Evolutionary conservation across 2,329 filamentous ascomycete genomes (phyloP).

Genomic region (Diaporthe capsici): DNA sequence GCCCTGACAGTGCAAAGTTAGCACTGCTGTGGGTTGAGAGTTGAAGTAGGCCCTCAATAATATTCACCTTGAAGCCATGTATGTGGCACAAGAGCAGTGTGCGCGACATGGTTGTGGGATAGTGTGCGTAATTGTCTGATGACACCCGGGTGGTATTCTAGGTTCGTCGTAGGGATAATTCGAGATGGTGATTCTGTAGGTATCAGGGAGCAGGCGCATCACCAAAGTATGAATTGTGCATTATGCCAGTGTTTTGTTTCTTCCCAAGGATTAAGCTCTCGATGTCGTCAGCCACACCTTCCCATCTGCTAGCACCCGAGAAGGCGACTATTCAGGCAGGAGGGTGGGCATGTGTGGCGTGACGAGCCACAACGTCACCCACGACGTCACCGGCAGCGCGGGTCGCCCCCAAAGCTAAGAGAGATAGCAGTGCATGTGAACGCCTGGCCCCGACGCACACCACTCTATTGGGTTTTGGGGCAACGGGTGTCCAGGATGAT

Average conservation of each 20-base stretch:
- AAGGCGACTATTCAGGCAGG: not conserved
- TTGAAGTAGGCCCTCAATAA: not conserved
- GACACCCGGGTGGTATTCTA: not conserved
- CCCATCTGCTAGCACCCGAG: not conserved
- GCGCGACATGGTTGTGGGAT: constrained; percentile 54
- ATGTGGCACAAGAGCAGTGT: constrained; percentile 81
- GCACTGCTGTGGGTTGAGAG: not conserved
- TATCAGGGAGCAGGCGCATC: not conserved
- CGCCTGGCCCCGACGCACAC: not conserved
- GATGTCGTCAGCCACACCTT: constrained; percentile 40
- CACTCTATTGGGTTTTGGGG: constrained; percentile 1
- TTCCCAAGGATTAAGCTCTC: not conserved
- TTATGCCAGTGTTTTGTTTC: not conserved
- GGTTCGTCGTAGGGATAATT: not conserved
- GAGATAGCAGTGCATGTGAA: constrained; percentile 13
- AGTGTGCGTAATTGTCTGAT: not conserved
- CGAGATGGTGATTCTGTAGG: not conserved
- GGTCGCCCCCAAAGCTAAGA: not conserved
- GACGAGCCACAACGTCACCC: constrained; percentile 41
- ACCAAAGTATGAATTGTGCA: not conserved
- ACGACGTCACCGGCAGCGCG: constrained; percentile 38
- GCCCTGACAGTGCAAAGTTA: constrained; percentile 59
- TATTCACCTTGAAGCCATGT: constrained; percentile 77
- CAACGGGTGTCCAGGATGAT: not conserved
- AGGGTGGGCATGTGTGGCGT: constrained; percentile 28